phyloP scores from a whole-genome alignment of 441 rosid genomes.

The Isatis lusitanica region DNA sequence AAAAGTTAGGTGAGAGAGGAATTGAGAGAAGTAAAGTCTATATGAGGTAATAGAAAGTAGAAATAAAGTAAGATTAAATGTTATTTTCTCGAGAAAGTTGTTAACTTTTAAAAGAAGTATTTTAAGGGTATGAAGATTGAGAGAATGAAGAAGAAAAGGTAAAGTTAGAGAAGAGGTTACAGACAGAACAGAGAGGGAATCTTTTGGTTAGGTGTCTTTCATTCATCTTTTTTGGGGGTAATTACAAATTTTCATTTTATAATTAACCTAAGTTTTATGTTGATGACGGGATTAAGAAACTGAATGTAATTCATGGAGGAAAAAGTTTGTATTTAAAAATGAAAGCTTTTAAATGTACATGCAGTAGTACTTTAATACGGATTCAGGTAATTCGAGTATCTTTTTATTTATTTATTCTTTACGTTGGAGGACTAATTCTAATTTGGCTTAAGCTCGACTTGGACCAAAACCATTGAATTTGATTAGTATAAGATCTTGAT shows the following conservation, averaged over 20 bases:
- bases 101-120: neutral
- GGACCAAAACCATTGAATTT: neutral
- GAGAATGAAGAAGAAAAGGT: neutral
- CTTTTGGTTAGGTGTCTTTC: slow-evolving; percentile 37
- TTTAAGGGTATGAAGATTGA: neutral
- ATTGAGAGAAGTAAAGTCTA: slow-evolving; percentile 33
- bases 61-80: neutral
- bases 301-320: too few relatives aligned
- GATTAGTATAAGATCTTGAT: neutral
- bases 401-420: neutral
- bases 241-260: neutral
- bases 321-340: neutral
- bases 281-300: neutral
- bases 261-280: too few relatives aligned
- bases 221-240: neutral
- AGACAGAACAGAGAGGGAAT: slow-evolving; percentile 33
- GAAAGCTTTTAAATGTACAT: neutral
- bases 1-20: neutral
- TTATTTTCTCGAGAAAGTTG: slow-evolving; percentile 18
- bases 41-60: slow-evolving; percentile 11
- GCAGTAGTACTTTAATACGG: neutral
- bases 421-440: neutral
- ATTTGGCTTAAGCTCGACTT: neutral
- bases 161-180: slow-evolving; percentile 3
- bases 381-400: neutral